Evolutionary conservation across 2,329 filamentous ascomycete genomes (phyloP).

Genomic region (Alternaria incomplexa): DNA sequence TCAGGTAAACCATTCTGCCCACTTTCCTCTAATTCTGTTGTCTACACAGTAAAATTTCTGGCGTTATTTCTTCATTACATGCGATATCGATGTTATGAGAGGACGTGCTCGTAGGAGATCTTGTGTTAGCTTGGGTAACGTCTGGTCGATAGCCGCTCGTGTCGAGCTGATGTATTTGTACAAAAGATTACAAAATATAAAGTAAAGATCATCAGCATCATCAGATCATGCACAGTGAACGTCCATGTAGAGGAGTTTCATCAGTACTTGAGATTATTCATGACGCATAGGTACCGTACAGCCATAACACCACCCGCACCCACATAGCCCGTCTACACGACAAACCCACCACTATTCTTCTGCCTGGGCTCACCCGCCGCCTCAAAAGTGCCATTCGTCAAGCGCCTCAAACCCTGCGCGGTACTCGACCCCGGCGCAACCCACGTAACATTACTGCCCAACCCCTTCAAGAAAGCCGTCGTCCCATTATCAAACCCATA

Average conservation of each 20-base stretch:
- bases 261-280: neutral
- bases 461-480: slow-evolving; percentile 65
- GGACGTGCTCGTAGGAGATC: neutral
- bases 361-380: slow-evolving; percentile 79
- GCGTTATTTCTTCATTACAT: neutral
- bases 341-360: slow-evolving; percentile 70
- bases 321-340: slow-evolving; percentile 44
- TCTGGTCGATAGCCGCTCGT: neutral
- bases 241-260: neutral
- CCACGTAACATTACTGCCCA: slow-evolving; percentile 76
- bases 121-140: neutral
- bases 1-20: slow-evolving; percentile 6
- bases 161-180: neutral
- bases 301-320: neutral
- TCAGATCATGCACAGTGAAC: neutral
- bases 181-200: neutral
- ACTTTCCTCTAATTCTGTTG: neutral
- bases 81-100: neutral
- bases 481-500: slow-evolving; percentile 69
- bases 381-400: slow-evolving; percentile 73
- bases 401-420: slow-evolving; percentile 71
- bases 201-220: neutral
- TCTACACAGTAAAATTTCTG: slow-evolving; percentile 1
- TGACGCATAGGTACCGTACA: neutral
- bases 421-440: slow-evolving; percentile 68